phyloP scores from a whole-genome alignment of 1,139 yeast genomes.

The Nadsonia starkeyi-henricii region DNA sequence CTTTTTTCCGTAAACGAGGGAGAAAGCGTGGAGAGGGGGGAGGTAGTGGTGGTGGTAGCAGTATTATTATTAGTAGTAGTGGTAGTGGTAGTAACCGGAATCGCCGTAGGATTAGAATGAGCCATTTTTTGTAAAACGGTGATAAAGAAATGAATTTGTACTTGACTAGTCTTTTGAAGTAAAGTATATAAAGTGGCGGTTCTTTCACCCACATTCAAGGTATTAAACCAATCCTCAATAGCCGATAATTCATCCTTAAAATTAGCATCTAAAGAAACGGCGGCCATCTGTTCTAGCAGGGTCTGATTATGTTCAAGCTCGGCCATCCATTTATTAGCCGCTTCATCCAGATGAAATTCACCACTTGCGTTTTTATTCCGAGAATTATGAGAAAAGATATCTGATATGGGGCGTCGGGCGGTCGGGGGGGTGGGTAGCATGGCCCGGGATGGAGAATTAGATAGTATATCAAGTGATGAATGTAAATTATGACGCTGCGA shows the following conservation, averaged over 20 bases:
- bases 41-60: no score
- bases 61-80: background rate
- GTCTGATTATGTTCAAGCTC: slow-evolving; percentile 22
- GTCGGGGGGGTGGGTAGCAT: no score
- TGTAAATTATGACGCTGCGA: no score
- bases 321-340: slow-evolving; percentile 19
- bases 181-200: slow-evolving; percentile 27
- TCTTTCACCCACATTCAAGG: slow-evolving; percentile 24
- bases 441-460: no score
- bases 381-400: no score
- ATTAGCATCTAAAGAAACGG: slow-evolving; percentile 19
- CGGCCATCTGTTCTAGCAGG: slow-evolving; percentile 24
- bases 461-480: no score
- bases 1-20: no score
- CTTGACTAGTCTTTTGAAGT: slow-evolving; percentile 25
- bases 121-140: slow-evolving; percentile 25
- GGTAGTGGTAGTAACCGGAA: slow-evolving; percentile 19
- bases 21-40: no score
- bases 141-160: slow-evolving; percentile 25
- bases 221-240: slow-evolving; percentile 27
- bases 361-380: no score
- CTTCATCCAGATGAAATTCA: slow-evolving; percentile 5
- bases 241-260: slow-evolving; percentile 17
- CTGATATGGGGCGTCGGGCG: no score
- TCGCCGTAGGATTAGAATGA: slow-evolving; percentile 17